phyloP scores from a whole-genome alignment of 768 basidiomycete species.

The Suillus sp. region DNA sequence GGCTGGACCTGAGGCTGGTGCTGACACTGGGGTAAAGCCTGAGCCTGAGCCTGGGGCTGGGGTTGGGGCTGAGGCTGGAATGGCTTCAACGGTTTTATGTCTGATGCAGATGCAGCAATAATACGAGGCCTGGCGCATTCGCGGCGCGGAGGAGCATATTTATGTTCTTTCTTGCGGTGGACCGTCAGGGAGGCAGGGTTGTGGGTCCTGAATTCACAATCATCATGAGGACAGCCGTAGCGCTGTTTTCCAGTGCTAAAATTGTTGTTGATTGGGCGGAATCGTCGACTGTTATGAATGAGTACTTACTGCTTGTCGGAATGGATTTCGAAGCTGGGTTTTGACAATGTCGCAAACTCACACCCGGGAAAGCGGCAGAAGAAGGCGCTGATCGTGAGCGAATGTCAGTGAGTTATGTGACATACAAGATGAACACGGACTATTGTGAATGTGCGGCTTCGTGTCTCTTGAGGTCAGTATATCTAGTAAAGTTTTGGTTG shows the following conservation, averaged over 20 bases:
- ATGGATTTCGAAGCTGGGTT: constrained; percentile 27
- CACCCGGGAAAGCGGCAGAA: constrained; percentile 20
- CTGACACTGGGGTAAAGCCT: too few relatives aligned
- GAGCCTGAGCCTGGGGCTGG: too few relatives aligned
- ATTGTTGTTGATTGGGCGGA: neutral
- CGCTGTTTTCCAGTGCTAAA: constrained; percentile 25
- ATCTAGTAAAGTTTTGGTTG: constrained; percentile 17
- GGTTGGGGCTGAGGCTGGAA: neutral
- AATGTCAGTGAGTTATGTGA: constrained; percentile 7
- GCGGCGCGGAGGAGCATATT: constrained; percentile 19
- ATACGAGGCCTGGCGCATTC: neutral
- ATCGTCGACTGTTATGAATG: neutral
- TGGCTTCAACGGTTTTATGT: neutral
- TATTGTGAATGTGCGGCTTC: constrained; percentile 16
- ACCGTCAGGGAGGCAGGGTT: constrained; percentile 28
- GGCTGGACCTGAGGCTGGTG: too few relatives aligned
- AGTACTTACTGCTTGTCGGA: constrained; percentile 20
- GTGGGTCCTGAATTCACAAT: constrained; percentile 23
- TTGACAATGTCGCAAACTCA: constrained; percentile 19
- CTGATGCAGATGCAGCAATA: neutral
- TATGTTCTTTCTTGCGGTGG: constrained; percentile 27
- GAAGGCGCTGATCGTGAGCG: constrained; percentile 17
- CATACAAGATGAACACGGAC: constrained; percentile 8
- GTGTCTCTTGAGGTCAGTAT: constrained; percentile 27
- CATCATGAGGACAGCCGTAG: constrained; percentile 8